Percentiles rank a stretch among this genome's conserved stretches.
phyloP scores from a whole-genome alignment of 306 rosid genomes.

The Lagenaria siceraria region DNA sequence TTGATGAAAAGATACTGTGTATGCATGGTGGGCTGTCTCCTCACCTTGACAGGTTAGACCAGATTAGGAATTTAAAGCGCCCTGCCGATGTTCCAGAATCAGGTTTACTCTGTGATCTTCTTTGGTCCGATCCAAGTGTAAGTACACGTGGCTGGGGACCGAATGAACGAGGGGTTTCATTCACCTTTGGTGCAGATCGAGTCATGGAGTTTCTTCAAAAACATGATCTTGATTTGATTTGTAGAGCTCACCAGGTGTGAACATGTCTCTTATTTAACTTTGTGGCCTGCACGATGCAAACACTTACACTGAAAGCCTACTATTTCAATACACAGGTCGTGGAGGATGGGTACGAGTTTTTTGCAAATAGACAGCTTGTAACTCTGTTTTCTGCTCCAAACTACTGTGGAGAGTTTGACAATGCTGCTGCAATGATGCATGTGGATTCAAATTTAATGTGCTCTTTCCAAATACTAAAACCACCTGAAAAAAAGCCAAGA shows the following conservation, averaged over 20 bases:
- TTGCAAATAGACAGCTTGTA: conserved; percentile 60
- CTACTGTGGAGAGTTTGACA: conserved; percentile 88
- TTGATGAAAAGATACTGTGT: conserved; percentile 71
- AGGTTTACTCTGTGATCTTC: conserved; percentile 74
- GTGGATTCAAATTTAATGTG: conserved; percentile 69
- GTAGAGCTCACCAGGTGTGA: conserved; percentile 84
- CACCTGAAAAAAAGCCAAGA: conserved; percentile 45
- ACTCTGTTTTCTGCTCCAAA: conserved; percentile 89
- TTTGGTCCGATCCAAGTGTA: conserved; percentile 78
- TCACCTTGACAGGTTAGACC: conserved; percentile 37
- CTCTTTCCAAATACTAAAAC: conserved; percentile 67
- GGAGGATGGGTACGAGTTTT: conserved; percentile 91
- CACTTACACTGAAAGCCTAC: not conserved
- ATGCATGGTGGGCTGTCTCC: conserved; percentile 97
- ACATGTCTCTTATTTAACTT: not conserved
- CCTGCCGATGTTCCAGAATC: conserved; percentile 63
- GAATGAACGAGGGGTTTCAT: conserved; percentile 79
- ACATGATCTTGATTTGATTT: conserved; percentile 64
- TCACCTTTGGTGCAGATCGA: conserved; percentile 57
- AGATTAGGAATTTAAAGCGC: conserved; percentile 40
- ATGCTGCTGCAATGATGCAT: conserved; percentile 83
- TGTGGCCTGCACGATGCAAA: not conserved
- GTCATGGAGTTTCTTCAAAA: conserved; percentile 51
- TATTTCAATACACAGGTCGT: conserved; percentile 47
- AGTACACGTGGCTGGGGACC: conserved; percentile 61